phyloP scores from a whole-genome alignment of 1,139 yeast genomes.

The Pichia norvegensis region DNA sequence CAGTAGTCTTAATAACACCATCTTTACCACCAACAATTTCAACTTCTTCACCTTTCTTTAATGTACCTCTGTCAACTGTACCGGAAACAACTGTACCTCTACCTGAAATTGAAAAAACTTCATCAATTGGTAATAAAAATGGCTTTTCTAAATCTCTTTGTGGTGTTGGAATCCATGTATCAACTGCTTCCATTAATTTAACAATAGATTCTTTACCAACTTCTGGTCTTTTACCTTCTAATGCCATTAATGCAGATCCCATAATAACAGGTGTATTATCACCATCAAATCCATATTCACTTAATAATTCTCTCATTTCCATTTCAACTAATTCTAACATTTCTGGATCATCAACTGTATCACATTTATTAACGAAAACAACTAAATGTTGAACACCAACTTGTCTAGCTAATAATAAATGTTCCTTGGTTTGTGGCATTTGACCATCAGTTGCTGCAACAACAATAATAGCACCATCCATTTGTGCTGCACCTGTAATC shows the following conservation, averaged over 20 bases:
- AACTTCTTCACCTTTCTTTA: constrained; percentile 97
- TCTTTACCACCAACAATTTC: constrained; percentile 92
- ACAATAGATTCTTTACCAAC: constrained; percentile 82
- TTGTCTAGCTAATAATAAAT: constrained; percentile 95
- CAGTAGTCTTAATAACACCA: constrained; percentile 84
- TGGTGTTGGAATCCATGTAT: constrained; percentile 93
- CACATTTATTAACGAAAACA: constrained; percentile 96
- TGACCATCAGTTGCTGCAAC: constrained; percentile 99
- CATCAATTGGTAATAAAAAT: constrained; percentile 95
- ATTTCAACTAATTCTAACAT: constrained; percentile 99
- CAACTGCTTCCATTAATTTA: constrained; percentile 86
- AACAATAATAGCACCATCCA: constrained; percentile 99
- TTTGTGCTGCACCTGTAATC: constrained; percentile 99
- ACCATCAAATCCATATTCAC: constrained; percentile 93
- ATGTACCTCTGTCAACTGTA: constrained; percentile 95
- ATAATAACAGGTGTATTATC: constrained; percentile 95
- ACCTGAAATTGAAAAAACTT: constrained; percentile 95
- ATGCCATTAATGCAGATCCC: constrained; percentile 98
- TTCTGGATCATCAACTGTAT: constrained; percentile 96
- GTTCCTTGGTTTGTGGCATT: constrained; percentile 99
- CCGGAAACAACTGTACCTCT: constrained; percentile 99
- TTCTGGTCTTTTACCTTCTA: constrained; percentile 82
- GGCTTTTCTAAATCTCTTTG: constrained; percentile 93
- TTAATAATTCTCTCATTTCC: constrained; percentile 98
- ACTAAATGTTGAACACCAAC: constrained; percentile 98